Base-by-base conservation (phyloP, 176 grass and related monocot species). In the Oryza officinalis region DNA sequence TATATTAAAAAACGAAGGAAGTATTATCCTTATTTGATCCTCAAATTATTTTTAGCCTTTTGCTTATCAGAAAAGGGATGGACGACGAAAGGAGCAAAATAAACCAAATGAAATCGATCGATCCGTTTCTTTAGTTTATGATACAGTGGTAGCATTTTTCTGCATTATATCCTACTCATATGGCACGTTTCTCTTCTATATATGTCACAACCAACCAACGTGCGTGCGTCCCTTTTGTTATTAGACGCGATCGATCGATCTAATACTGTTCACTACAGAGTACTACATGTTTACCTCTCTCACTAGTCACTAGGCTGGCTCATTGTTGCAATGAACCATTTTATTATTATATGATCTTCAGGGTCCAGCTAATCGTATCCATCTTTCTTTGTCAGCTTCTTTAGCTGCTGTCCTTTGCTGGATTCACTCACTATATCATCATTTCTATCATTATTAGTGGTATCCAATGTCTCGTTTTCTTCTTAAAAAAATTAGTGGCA, bases 381-480 rank as follows among this genome's bases (percentile, higher is more conserved):
- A 44, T 77, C 44, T 52, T 77, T 11, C 73, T 71, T 82, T 50
- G 47, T 50, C 47, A 79, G 52, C 67, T 28, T 10, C 46, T 60
- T 73, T 20, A 69, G 47, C 78, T 69, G 17, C 33, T 74, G 83
- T 78, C 66, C 18, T 54, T 70, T 77, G 68, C 33, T 23, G 23
- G 6, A 22, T 78, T 73, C 10, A 13, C 4, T 73, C 3, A 13
- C 4, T 73, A 32, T 0, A 54, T 61, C 69, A 72, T 38, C 60
- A 72, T 38, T 60, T 59, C 27, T 9, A 9, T 35, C 71, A 46
- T 73, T 69, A 57, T 13, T 67, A 61, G 57, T 10, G 78, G 78
- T 37, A 87, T 87, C 85, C 85, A 76, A 87, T 81, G 85, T 22
- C 6, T 22, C 8, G 45, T 41, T 41, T 41, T 22, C 20, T 50